Percentiles rank a stretch among this genome's conserved stretches.
phyloP scores from a whole-genome alignment of 345 rosid species.

The Euphorbia peplus region DNA sequence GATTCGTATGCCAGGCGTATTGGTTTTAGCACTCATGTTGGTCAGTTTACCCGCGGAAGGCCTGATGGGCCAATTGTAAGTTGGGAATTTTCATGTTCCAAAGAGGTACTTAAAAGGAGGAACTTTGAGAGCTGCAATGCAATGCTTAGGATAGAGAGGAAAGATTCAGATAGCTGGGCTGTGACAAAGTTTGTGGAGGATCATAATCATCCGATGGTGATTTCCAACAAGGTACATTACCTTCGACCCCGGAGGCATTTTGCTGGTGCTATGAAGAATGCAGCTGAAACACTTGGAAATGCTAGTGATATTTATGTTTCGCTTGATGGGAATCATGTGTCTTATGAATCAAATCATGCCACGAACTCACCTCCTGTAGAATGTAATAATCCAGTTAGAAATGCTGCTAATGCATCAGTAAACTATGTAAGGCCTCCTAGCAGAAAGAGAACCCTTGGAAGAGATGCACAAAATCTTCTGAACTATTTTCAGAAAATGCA shows the following conservation, averaged over 20 bases:
- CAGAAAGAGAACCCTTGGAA: constrained; percentile 49
- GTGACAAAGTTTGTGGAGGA: constrained; percentile 59
- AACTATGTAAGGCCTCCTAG: constrained; percentile 36
- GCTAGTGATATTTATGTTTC: constrained; percentile 35
- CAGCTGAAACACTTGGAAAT: constrained; percentile 31
- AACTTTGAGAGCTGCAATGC: constrained; percentile 61
- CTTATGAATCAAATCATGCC: constrained; percentile 33
- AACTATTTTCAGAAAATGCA: constrained; percentile 66
- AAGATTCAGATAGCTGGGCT: constrained; percentile 43
- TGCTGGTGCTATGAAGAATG: constrained; percentile 44
- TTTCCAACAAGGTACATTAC: constrained; percentile 44
- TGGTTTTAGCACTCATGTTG: constrained; percentile 51
- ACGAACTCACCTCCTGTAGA: constrained; percentile 34
- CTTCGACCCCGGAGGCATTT: constrained; percentile 58
- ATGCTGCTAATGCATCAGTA: constrained; percentile 18
- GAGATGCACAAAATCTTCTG: constrained; percentile 59
- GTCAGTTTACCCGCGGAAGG: constrained; percentile 48
- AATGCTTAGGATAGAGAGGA: constrained; percentile 55
- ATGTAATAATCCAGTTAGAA: constrained; percentile 32
- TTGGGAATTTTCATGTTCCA: constrained; percentile 54
- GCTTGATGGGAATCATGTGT: constrained; percentile 34
- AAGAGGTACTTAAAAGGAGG: constrained; percentile 51
- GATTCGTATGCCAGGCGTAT: constrained; percentile 45
- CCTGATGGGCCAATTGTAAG: constrained; percentile 62
- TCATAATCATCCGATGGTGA: constrained; percentile 49